These are phyloP conservation scores for Hypoxylon lienhwacheense DNA, from an alignment of 495 filamentous ascomycete species.

Conservation along the genomic window DNA sequence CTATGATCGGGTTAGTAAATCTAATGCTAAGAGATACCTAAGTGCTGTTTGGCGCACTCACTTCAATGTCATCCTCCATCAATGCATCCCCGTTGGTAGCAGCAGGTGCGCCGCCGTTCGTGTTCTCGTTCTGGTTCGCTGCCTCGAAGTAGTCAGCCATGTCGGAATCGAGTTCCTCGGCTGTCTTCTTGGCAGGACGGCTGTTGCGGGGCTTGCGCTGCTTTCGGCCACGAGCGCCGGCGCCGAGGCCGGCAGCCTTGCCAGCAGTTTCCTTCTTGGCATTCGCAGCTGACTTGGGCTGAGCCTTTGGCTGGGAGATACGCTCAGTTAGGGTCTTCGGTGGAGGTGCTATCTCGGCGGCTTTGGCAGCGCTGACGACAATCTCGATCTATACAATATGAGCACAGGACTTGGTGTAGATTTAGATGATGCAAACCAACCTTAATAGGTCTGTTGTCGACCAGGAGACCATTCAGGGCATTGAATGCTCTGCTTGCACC, in stretches of 20 bases:
- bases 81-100: slow-evolving; percentile 53
- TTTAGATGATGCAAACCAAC: slow-evolving; percentile 46
- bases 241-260: slow-evolving; percentile 41
- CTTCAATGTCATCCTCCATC: slow-evolving; percentile 56
- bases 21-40: not conserved
- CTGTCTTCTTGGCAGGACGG: slow-evolving; percentile 83
- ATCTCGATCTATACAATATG: slow-evolving; percentile 73
- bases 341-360: slow-evolving; percentile 60
- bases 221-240: slow-evolving; percentile 55
- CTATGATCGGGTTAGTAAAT: slow-evolving; percentile 12
- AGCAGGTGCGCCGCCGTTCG: slow-evolving; percentile 44
- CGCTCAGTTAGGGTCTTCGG: slow-evolving; percentile 83
- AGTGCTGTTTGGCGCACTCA: slow-evolving; percentile 12
- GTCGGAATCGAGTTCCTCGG: slow-evolving; percentile 89
- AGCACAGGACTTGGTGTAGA: slow-evolving; percentile 15
- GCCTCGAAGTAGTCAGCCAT: slow-evolving; percentile 87
- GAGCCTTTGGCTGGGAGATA: slow-evolving; percentile 69
- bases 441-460: slow-evolving; percentile 90
- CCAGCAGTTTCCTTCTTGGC: slow-evolving; percentile 58
- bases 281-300: slow-evolving; percentile 81
- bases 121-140: slow-evolving; percentile 44
- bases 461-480: slow-evolving; percentile 80
- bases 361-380: slow-evolving; percentile 74
- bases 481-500: slow-evolving; percentile 79
- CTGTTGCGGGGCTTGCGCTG: slow-evolving; percentile 55